These are phyloP conservation scores for Leccinum subspadiceum DNA, from an alignment of 1,284 basidiomycete genomes.

Conservation along the genomic window DNA sequence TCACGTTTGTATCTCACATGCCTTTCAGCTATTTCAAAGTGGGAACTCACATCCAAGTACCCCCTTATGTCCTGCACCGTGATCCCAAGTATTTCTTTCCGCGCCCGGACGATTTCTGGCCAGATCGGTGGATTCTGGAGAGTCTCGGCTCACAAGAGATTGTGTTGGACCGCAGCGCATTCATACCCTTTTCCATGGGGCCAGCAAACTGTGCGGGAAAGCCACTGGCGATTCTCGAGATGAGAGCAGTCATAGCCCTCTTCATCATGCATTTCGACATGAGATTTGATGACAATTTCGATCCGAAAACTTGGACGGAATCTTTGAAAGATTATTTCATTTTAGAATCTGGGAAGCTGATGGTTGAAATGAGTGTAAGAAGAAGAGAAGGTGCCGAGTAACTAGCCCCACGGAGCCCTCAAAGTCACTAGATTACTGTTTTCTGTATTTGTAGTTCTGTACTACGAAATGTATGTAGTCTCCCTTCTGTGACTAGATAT, in stretches of 20 bases:
- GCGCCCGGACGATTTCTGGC: slow-evolving; percentile 40
- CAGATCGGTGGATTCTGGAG: slow-evolving; percentile 40
- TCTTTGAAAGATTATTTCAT: slow-evolving; percentile 33
- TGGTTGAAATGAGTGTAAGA: slow-evolving; percentile 23
- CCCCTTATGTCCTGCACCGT: slow-evolving; percentile 40
- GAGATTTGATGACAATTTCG: slow-evolving; percentile 27
- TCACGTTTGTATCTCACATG: neutral
- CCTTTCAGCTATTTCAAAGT: slow-evolving; percentile 39
- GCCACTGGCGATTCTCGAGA: slow-evolving; percentile 32
- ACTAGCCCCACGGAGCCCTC: neutral
- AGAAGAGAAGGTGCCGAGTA: slow-evolving; percentile 9
- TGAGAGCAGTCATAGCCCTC: slow-evolving; percentile 27
- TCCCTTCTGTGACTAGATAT: slow-evolving; percentile 50
- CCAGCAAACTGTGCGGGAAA: slow-evolving; percentile 38
- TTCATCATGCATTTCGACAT: slow-evolving; percentile 35
- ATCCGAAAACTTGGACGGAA: slow-evolving; percentile 28
- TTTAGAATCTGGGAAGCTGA: slow-evolving; percentile 27
- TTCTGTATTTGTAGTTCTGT: neutral
- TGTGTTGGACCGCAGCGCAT: slow-evolving; percentile 24
- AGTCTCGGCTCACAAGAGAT: slow-evolving; percentile 12
- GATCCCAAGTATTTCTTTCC: slow-evolving; percentile 42
- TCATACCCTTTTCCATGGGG: slow-evolving; percentile 36
- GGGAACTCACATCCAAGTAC: slow-evolving; percentile 37
- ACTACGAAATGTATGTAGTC: neutral
- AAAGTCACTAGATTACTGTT: neutral